Evolutionary conservation across 2,329 filamentous ascomycete species (phyloP).

Genomic region (Paramyrothecium roridum): DNA sequence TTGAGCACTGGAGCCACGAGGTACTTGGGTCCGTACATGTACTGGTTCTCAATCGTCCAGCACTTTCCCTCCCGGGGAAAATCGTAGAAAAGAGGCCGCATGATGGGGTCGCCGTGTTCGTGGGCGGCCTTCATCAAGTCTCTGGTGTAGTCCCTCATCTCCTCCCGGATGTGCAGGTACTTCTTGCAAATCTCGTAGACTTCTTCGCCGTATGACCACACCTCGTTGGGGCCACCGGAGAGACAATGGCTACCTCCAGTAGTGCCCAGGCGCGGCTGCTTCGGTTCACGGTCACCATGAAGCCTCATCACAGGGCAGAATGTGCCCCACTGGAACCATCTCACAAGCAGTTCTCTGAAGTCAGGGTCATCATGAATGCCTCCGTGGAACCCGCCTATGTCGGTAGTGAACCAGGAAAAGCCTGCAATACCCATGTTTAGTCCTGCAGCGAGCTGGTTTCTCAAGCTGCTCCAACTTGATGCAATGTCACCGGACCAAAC

Average conservation of each 20-base stretch:
- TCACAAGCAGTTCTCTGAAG: constrained; percentile 58
- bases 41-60: constrained; percentile 59
- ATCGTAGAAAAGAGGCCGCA: constrained; percentile 59
- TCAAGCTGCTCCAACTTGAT: constrained; percentile 56
- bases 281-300: constrained; percentile 61
- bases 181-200: constrained; percentile 55
- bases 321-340: constrained; percentile 66
- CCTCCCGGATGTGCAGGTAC: constrained; percentile 55
- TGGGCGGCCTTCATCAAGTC: constrained; percentile 55
- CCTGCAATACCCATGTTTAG: constrained; percentile 62
- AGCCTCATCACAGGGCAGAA: constrained; percentile 65
- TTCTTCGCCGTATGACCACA: constrained; percentile 61
- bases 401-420: constrained; percentile 65
- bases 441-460: constrained; percentile 57
- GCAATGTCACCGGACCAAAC: constrained; percentile 66
- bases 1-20: constrained; percentile 53
- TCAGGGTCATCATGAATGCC: constrained; percentile 49
- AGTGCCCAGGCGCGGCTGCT: constrained; percentile 23
- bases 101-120: constrained; percentile 55
- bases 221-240: constrained; percentile 55
- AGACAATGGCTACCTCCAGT: constrained; percentile 34
- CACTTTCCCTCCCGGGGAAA: constrained; percentile 51
- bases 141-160: constrained; percentile 53
- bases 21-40: constrained; percentile 60
- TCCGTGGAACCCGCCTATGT: constrained; percentile 66